Base-by-base conservation (phyloP, 371 early-diverging fungal genomes). In the Parasitella parasitica region DNA sequence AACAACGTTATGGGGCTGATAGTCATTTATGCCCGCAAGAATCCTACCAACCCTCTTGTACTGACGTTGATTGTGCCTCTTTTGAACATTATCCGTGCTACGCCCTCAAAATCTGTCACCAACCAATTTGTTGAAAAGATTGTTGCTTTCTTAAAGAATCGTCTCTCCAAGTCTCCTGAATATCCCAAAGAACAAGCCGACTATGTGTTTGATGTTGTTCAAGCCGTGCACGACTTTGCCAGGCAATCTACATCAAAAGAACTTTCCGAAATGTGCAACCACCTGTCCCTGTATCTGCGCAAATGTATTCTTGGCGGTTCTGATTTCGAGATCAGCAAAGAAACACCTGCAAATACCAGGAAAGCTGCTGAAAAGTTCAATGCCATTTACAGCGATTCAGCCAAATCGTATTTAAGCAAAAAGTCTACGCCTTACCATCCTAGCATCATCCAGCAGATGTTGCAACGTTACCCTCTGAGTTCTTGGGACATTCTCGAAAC, bases 1-100 rank as follows among this genome's bases (percentile, higher is more conserved):
- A 88, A 91, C 70, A 92, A 92, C 48, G 90, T 93, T 2, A 80
- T 95, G 62, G 94, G 92, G 58, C 76, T 96, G 39, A 67, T 94
- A 55, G 88, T 89, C 27, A 86, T 91, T 49, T 94, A 89, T 74
- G 74, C 91, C 56, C 78, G 82, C 54, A 86, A 84, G 66, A 86
- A 88, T 70, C 84, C 91, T 5, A 73, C 78, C 24, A 88, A 80
- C 70, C 87, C 89, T 55, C 85, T 94, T 32, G 81, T 92, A 4
- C 68, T 94, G 38, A 84, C 77, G 32, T 63, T 89, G 57, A 82
- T 92, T 61, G 75, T 86, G 8, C 91, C 92, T 18, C 72, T 93
- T 22, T 71, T 94, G 49, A 80, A 85, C 8, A 79, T 86, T 49
- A 78, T 78, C 50, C 76, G 78, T 52, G 77, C 74, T 61, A 88